phyloP scores from a whole-genome alignment of 208 protist genomes.

The Acanthamoeba royreba region DNA sequence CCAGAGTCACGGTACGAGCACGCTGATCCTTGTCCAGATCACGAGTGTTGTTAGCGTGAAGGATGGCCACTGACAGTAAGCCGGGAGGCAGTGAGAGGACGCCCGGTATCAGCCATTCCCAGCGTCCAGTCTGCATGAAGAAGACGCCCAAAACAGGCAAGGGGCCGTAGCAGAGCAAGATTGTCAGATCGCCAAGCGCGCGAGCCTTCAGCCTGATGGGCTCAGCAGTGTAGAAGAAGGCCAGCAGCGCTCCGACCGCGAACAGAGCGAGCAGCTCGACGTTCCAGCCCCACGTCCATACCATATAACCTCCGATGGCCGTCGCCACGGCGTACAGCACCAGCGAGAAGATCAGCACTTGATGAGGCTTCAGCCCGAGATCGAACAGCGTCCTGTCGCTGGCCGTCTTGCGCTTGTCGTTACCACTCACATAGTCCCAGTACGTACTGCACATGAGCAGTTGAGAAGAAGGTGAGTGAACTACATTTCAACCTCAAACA shows the following conservation, averaged over 20 bases:
- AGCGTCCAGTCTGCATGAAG: conserved; percentile 4
- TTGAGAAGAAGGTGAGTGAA: background rate
- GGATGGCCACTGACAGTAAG: conserved; percentile 1
- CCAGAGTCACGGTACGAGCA: background rate
- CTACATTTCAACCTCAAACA: background rate
- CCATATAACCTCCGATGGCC: background rate
- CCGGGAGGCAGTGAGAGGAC: background rate
- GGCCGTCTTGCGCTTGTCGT: background rate
- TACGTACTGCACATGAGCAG: background rate
- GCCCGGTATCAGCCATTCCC: background rate
- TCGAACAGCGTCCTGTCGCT: conserved; percentile 9
- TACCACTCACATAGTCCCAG: background rate
- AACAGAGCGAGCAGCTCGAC: background rate
- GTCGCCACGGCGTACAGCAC: background rate
- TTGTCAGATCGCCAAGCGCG: background rate
- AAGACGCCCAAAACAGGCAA: background rate
- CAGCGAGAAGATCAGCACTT: background rate
- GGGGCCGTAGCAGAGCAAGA: conserved; percentile 11
- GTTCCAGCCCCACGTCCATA: background rate
- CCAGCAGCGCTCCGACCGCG: background rate
- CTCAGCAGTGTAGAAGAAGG: conserved; percentile 17
- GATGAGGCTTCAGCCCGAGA: background rate
- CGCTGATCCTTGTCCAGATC: background rate
- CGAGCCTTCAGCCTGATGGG: background rate
- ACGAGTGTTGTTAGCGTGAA: conserved; percentile 35